Percentiles rank a stretch among this genome's conserved stretches.
Conservation (phyloP, 371 early-diverging fungal genomes). For the Mucor plumbeus region DNA sequence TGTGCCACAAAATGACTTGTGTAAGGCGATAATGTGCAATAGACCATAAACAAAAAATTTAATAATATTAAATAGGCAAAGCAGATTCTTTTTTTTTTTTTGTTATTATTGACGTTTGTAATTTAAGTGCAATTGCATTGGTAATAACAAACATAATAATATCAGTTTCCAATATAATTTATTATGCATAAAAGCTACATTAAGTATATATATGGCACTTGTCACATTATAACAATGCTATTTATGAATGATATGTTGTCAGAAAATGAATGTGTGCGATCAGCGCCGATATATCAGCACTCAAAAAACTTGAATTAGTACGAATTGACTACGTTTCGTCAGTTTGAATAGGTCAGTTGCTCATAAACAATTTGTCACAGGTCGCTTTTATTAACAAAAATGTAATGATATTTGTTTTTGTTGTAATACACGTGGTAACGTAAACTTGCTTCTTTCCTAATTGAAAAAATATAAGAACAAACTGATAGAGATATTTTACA, state of each 20-base stretch:
- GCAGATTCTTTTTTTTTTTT: background rate
- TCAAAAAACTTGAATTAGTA: background rate
- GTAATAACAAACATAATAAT: background rate
- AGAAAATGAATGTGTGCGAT: background rate
- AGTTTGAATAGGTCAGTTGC: background rate
- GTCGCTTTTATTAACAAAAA: background rate
- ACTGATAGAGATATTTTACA: background rate
- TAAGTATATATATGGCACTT: background rate
- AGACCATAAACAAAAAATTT: background rate
- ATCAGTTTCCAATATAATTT: no score
- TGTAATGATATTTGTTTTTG: background rate
- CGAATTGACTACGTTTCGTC: background rate
- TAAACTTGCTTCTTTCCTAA: background rate
- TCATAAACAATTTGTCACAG: slow-evolving; percentile 5
- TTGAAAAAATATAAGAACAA: background rate
- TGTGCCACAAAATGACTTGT: background rate
- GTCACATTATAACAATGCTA: background rate
- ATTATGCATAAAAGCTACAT: no score
- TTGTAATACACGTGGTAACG: background rate
- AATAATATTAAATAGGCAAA: background rate
- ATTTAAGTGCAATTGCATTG: background rate
- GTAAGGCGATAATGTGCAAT: background rate
- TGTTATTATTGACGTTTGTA: background rate
- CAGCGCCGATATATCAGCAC: background rate
- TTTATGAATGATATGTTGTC: background rate